Conservation (phyloP, 1,284 basidiomycete genomes). For the Cystobasidium slooffiae region DNA sequence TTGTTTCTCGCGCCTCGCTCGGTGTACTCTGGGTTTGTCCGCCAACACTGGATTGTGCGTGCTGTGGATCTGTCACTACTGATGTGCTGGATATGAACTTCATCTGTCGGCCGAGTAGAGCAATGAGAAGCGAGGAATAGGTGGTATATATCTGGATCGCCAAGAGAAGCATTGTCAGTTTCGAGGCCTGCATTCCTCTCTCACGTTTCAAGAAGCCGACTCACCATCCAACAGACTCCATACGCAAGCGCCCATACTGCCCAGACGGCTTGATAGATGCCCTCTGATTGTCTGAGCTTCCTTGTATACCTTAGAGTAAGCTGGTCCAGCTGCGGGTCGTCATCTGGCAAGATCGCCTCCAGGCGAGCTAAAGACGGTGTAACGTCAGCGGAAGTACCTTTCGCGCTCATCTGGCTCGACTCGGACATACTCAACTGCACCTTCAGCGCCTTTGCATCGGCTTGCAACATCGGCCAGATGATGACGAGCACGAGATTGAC, state of each 20-base stretch:
- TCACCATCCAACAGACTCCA: constrained; percentile 33
- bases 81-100: constrained; percentile 2
- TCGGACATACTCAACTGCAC: background rate
- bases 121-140: constrained; percentile 30
- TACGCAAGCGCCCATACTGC: constrained; percentile 38
- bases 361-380: background rate
- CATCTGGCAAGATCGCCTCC: background rate
- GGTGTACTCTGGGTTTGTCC: no score
- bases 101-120: constrained; percentile 21
- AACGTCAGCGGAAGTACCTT: no score
- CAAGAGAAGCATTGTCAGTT: background rate
- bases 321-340: background rate
- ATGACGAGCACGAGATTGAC: constrained; percentile 5
- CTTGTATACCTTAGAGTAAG: background rate
- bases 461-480: constrained; percentile 18
- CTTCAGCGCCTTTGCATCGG: constrained; percentile 2
- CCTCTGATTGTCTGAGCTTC: constrained; percentile 18
- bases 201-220: background rate
- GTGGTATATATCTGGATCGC: constrained; percentile 22
- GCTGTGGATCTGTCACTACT: constrained; percentile 19
- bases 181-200: background rate
- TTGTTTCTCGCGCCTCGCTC: no score
- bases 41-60: no score
- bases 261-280: constrained; percentile 28
- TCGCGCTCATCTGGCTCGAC: background rate